Base-by-base conservation (phyloP, 257 asterid genomes). In the Nicotiana sylvestris region DNA sequence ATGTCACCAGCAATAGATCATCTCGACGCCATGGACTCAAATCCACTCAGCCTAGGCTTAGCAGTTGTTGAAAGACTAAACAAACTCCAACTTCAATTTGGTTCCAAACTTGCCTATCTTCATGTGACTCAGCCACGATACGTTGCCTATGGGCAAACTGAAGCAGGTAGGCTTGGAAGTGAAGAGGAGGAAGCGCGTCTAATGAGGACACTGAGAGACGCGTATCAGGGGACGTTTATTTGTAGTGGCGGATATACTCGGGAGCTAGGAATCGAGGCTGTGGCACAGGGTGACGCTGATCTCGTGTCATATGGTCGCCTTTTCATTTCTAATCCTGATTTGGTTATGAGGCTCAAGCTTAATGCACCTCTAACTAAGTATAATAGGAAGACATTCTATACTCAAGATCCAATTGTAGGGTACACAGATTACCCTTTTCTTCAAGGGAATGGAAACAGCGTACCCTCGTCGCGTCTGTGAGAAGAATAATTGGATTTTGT, bases 1-100 rank as follows among this genome's bases (percentile, higher is more conserved):
- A 89, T 94, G 27, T 96, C 99, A 10, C 99, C 99, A 1, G 99
- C 98, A 67, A 96, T 96, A 27, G 98, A 96, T 64, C 98, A 94
- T 81, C 93, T 94, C 21, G 99, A 96, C 6, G 99, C 98, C 12
- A 88, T 87, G 89, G 99, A 96, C 81, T 92, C 99, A 0, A 88
- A 94, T 69, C 98, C 99, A 2, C 93, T 90, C 46, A 68, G 64
- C 82, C 91, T 96, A 0, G 99, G 99, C 83, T 87, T 91, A 32
- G 93, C 95, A 13, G 93, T 93, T 66, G 91, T 96, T 7, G 90
- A 92, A 70, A 84, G 89, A 53, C 92, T 96, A 82, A 96, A 96
- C 90, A 84, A 86, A 70, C 86, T 96, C 68, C 98, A 96, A 68
- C 60, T 68, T 2, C 86, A 83, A 2, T 37, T 35, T 1, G 86